Evolutionary conservation across 2,329 filamentous ascomycete genomes (phyloP).

Genomic region (Teratosphaeria zuluensis): DNA sequence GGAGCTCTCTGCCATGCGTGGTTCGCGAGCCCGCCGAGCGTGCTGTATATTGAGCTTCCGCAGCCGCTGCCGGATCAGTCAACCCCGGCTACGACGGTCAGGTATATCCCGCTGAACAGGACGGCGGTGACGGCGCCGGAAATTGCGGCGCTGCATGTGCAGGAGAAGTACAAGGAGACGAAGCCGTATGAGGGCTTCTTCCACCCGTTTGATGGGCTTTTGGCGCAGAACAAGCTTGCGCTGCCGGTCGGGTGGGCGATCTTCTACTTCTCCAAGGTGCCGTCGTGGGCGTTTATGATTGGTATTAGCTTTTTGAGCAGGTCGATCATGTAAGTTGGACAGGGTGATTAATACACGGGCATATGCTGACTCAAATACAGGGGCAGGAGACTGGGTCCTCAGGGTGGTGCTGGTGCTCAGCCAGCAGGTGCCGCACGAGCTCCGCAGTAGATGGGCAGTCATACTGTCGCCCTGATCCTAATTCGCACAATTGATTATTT

Average conservation of each 20-base stretch:
- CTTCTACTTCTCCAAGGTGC: slow-evolving; percentile 51
- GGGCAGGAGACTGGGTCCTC: background rate
- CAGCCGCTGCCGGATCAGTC: slow-evolving; percentile 52
- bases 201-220: slow-evolving; percentile 64
- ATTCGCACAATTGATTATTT: background rate
- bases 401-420: background rate
- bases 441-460: background rate
- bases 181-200: slow-evolving; percentile 55
- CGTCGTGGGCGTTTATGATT: slow-evolving; percentile 70
- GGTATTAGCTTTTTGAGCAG: slow-evolving; percentile 63
- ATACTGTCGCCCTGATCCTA: background rate
- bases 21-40: slow-evolving; percentile 53
- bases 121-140: slow-evolving; percentile 57
- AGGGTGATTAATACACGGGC: background rate
- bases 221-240: slow-evolving; percentile 53
- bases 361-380: background rate
- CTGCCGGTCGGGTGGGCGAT: slow-evolving; percentile 58
- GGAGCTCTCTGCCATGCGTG: slow-evolving; percentile 66
- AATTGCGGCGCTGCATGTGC: slow-evolving; percentile 51
- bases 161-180: slow-evolving; percentile 46
- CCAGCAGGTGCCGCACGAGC: background rate
- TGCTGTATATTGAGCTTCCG: slow-evolving; percentile 57
- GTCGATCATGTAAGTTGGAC: slow-evolving; percentile 60
- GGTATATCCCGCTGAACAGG: slow-evolving; percentile 57
- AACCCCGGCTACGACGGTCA: slow-evolving; percentile 54